Evolutionary conservation across 1,139 yeast genomes (phyloP), one percentile per base, ranked within the genome.

Genomic region (Diutina rugosa): DNA sequence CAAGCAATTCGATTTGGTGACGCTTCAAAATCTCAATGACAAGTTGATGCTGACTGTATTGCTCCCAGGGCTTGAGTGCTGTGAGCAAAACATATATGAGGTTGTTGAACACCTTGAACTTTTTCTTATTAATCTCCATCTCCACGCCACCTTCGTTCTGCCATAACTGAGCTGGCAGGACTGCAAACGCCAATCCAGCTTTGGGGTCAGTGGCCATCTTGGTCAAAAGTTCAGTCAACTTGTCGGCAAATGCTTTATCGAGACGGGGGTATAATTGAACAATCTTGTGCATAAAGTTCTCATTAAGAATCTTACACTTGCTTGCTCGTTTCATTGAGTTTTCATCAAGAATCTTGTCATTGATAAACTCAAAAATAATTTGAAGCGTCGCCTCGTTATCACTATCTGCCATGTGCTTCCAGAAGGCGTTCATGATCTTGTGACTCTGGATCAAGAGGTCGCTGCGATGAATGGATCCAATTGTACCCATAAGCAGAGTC

Each of bases 31-130:
- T 77, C n/a, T 71, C 67, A 9, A 81, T 64, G 0, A 79, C 79
- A 32, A 87, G 73, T 46, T 78, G 77, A 58, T 85, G 72, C 62
- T 90, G 95, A 44, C 71, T 62, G 18, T 77, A 77, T 60, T 87
- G 85, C 60, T 87, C 91, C 89, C 93, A 86, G 0, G 97, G 95
- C 64, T 87, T 89, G 61, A 91, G 73, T 30, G 77, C 72, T 9
- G 83, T 82, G 29, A 90, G 65, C 8, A 90, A 69, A 2, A 84
- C 78, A 63, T 82, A 83, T 4, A 90, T 68, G 46, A 86, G 72
- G 63, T 85, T 85, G 67, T 91, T 91, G 63, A 84, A 77, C 45
- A 86, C 72, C 61, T 72, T 79, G 69, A 83, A 86, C 4, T 71
- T 69, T 56, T 72, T 75, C 55, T 76, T 77, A 61, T 81, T 78